Percentiles rank a stretch among this genome's conserved stretches.
These are phyloP conservation scores for Vishniacozyma victoriae DNA, from an alignment of 768 basidiomycete species.

Conservation along the genomic window DNA sequence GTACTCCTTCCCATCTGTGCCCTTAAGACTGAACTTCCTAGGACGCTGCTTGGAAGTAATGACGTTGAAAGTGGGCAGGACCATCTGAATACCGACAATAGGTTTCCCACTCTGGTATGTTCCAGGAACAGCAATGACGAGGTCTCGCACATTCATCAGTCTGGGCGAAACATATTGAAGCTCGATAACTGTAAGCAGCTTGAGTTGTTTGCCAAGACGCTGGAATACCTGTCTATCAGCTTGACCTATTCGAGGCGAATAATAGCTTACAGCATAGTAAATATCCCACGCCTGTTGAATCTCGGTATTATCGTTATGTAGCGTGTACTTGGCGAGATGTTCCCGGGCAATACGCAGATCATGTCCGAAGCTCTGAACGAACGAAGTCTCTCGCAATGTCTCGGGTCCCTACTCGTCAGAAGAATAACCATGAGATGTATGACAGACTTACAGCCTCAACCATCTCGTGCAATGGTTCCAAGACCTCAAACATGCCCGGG, in stretches of 20 bases:
- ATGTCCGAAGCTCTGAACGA: constrained; percentile 85
- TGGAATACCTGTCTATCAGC: constrained; percentile 69
- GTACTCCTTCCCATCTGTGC: constrained; percentile 88
- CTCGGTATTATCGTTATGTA: constrained; percentile 78
- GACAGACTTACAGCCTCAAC: constrained; percentile 60
- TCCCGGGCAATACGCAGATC: constrained; percentile 89
- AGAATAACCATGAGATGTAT: background rate
- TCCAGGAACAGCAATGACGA: constrained; percentile 94
- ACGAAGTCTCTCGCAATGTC: constrained; percentile 90
- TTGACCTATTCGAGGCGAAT: background rate
- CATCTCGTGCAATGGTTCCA: constrained; percentile 89
- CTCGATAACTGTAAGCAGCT: constrained; percentile 80
- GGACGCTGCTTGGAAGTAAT: constrained; percentile 97
- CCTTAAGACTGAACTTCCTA: constrained; percentile 74
- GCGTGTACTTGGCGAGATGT: constrained; percentile 76
- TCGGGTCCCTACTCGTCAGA: constrained; percentile 66
- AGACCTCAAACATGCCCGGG: constrained; percentile 87
- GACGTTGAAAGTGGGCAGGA: constrained; percentile 81
- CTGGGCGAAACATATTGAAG: constrained; percentile 95
- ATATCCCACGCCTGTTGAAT: constrained; percentile 98
- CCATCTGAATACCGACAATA: constrained; percentile 73
- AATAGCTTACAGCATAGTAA: constrained; percentile 73
- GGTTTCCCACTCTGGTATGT: constrained; percentile 86
- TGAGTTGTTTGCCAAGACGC: constrained; percentile 89
- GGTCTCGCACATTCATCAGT: constrained; percentile 75